These are phyloP conservation scores for Neospora caninum DNA, from an alignment of 169 alveolate genomes.

Conservation along the genomic window DNA sequence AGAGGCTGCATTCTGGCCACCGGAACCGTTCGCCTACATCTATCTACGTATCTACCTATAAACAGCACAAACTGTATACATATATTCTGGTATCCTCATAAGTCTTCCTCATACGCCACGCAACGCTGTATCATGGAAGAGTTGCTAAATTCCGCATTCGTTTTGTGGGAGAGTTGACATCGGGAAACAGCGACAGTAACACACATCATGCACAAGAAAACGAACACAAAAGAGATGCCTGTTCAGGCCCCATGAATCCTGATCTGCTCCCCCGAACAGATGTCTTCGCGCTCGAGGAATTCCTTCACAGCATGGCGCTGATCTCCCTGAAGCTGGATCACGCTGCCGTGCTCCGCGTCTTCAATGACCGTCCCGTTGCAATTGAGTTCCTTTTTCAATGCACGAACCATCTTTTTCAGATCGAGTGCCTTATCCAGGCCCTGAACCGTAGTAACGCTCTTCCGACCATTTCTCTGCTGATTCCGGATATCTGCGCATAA, in stretches of 20 bases:
- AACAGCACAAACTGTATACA: too few relatives aligned
- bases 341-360: slow-evolving; percentile 91
- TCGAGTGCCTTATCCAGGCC: slow-evolving; percentile 91
- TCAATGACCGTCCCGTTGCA: slow-evolving; percentile 94
- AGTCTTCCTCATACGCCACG: too few relatives aligned
- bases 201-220: too few relatives aligned
- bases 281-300: slow-evolving; percentile 88
- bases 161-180: too few relatives aligned
- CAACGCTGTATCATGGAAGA: too few relatives aligned
- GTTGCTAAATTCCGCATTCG: too few relatives aligned
- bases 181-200: too few relatives aligned
- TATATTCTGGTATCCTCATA: too few relatives aligned
- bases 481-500: slow-evolving; percentile 84
- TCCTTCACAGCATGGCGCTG: slow-evolving; percentile 87
- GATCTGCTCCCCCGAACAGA: slow-evolving; percentile 87
- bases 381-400: slow-evolving; percentile 89
- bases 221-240: too few relatives aligned
- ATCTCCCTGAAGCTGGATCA: slow-evolving; percentile 89
- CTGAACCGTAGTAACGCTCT: slow-evolving; percentile 94
- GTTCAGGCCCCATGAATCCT: slow-evolving; percentile 90
- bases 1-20: too few relatives aligned
- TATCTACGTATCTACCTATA: too few relatives aligned
- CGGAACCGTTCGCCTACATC: too few relatives aligned
- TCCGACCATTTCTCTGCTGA: slow-evolving; percentile 95
- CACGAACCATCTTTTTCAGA: slow-evolving; percentile 91